These are phyloP conservation scores for Arabidopsis hybrid DNA, from an alignment of 441 rosid genomes.

Conservation along the genomic window DNA sequence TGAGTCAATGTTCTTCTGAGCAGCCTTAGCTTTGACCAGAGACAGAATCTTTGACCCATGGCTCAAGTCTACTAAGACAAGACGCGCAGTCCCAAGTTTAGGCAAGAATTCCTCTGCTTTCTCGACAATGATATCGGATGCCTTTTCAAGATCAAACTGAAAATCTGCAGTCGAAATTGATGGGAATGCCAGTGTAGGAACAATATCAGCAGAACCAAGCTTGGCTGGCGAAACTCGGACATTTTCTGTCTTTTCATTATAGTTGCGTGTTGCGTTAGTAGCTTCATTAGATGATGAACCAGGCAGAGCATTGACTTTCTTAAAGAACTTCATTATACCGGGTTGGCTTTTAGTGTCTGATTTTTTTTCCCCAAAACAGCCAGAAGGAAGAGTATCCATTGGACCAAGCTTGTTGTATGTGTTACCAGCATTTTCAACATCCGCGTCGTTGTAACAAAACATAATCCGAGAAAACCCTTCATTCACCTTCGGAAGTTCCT, in stretches of 20 bases:
- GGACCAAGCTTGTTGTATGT: conserved; percentile 61
- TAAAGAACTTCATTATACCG: conserved; percentile 90
- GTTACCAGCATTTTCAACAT: conserved; percentile 62
- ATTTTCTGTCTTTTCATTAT: conserved; percentile 44
- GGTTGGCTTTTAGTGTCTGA: conserved; percentile 69
- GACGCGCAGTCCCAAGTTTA: conserved; percentile 72
- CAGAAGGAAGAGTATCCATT: conserved; percentile 62
- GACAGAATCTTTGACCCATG: conserved; percentile 75
- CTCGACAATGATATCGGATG: conserved; percentile 80
- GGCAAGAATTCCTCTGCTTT: conserved; percentile 71
- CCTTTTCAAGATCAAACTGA: conserved; percentile 76
- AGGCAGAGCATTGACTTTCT: conserved; percentile 62
- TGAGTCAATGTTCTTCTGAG: conserved; percentile 65
- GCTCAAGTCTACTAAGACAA: conserved; percentile 84
- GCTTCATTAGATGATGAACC: conserved; percentile 45
- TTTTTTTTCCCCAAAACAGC: conserved; percentile 74
- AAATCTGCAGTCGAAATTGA: conserved; percentile 93
- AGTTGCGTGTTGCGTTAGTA: conserved; percentile 32
- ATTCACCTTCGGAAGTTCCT: conserved; percentile 72
- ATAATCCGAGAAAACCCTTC: conserved; percentile 79
- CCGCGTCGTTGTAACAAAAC: conserved; percentile 76
- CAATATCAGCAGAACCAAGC: conserved; percentile 45
- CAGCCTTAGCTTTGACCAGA: conserved; percentile 75
- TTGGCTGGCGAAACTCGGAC: conserved; percentile 31
- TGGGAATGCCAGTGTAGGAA: conserved; percentile 81